Evolutionary conservation across 352 stramenopile genomes (phyloP).

Genomic region (Globisporangium splendens): DNA sequence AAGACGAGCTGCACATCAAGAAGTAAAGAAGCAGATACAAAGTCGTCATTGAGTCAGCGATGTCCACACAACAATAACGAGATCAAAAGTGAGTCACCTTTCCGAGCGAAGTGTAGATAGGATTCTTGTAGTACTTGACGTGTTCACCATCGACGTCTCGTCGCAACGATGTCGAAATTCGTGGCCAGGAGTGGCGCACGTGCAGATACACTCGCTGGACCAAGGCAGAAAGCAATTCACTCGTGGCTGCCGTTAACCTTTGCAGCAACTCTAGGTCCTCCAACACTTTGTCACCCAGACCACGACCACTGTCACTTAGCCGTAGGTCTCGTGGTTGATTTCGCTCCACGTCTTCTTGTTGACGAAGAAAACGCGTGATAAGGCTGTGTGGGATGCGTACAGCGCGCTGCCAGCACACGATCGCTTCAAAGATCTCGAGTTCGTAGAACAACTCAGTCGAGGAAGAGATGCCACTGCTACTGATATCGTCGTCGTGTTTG

Average conservation of each 20-base stretch:
- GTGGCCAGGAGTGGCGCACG: too few species aligned
- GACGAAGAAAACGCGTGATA: not conserved
- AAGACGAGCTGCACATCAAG: conserved; percentile 22
- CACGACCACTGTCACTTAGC: too few species aligned
- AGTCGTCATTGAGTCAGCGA: not conserved
- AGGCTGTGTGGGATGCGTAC: conserved; percentile 1
- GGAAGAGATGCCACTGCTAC: too few species aligned
- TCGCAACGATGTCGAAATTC: too few species aligned
- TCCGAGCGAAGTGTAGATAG: conserved; percentile 33
- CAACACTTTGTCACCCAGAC: too few species aligned
- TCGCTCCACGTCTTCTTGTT: not conserved
- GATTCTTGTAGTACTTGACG: conserved; percentile 11
- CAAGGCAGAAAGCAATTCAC: not conserved
- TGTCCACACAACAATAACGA: too few species aligned
- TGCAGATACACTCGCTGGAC: conserved; percentile 1
- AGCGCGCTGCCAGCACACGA: conserved; percentile 3
- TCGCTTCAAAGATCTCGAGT: conserved; percentile 15
- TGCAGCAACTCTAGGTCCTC: not conserved
- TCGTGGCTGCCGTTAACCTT: not conserved
- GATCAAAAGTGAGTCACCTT: conserved; percentile 23
- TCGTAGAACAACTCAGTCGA: not conserved
- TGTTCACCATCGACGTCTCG: not conserved
- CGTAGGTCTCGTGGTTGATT: too few species aligned
- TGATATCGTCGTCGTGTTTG: too few species aligned
- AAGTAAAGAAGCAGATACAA: not conserved